These are phyloP conservation scores for Cryptosporidium xiaoi DNA, from an alignment of 169 alveolate genomes.

Conservation along the genomic window DNA sequence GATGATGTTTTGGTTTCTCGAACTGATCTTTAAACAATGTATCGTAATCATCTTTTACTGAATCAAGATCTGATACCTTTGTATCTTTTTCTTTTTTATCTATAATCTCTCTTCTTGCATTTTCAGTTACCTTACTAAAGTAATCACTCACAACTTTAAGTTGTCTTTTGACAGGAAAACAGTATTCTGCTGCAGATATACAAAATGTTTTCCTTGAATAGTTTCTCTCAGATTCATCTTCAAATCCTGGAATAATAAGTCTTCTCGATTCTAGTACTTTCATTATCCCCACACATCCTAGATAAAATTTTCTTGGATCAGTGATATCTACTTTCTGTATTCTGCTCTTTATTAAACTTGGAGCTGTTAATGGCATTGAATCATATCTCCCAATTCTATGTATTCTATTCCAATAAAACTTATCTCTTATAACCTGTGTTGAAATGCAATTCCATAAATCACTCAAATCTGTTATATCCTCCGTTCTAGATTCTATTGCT, in stretches of 20 bases:
- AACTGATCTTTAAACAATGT: constrained; percentile 4
- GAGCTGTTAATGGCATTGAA: constrained; percentile 55
- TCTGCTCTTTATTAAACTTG: constrained; percentile 5
- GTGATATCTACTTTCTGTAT: constrained; percentile 15
- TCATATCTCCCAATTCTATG: constrained; percentile 62
- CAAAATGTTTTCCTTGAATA: constrained; percentile 60
- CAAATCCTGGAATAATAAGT: constrained; percentile 17
- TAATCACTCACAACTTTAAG: constrained; percentile 38
- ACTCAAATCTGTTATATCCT: constrained; percentile 32
- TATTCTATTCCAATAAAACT: constrained; percentile 55
- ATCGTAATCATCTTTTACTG: constrained; percentile 2
- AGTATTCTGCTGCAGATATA: constrained; percentile 71
- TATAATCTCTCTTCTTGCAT: constrained; percentile 11
- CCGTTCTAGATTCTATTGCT: constrained; percentile 47
- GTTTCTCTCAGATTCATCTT: constrained; percentile 21
- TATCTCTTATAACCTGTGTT: constrained; percentile 58
- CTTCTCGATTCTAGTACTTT: constrained; percentile 17
- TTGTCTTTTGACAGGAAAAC: constrained; percentile 57
- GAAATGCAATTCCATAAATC: constrained; percentile 54
- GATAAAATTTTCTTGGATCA: constrained; percentile 67
- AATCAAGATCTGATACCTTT: constrained; percentile 13
- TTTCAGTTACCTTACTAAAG: constrained; percentile 24
- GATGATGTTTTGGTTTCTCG: constrained; percentile 58
- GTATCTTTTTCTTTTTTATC: constrained; percentile 18
- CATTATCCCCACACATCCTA: constrained; percentile 38